A percentile compares a stretch with the other conserved stretches of the same genome.
Conservation (phyloP, 2,329 filamentous ascomycete species). For the Diaporthe sp. region DNA sequence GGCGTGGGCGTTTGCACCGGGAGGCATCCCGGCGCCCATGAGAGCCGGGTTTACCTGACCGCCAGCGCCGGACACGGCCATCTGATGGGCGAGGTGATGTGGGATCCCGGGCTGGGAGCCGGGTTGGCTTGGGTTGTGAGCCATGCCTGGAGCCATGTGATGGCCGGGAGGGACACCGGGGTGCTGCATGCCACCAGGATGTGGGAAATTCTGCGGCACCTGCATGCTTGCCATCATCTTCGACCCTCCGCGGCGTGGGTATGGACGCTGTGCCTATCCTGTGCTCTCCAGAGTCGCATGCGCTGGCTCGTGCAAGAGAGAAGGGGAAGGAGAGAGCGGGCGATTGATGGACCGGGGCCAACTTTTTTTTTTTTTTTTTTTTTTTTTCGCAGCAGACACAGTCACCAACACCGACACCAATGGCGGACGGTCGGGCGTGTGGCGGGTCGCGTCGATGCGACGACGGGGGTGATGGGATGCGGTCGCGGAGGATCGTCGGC, state of each 20-base stretch:
- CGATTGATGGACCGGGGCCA: constrained; percentile 14
- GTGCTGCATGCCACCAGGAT: constrained; percentile 78
- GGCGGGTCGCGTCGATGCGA: constrained; percentile 32
- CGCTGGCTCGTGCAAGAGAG: constrained; percentile 43
- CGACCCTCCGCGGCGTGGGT: constrained; percentile 71
- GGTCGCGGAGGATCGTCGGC: constrained; percentile 33
- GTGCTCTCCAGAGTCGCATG: constrained; percentile 58
- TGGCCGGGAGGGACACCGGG: constrained; percentile 75
- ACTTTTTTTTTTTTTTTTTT: constrained; percentile 13
- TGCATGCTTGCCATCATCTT: constrained; percentile 77
- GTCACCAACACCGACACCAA: constrained; percentile 27
- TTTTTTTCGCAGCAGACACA: not conserved
- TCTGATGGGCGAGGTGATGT: constrained; percentile 75
- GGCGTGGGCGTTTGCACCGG: constrained; percentile 75
- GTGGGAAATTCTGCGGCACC: constrained; percentile 66
- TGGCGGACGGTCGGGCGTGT: constrained; percentile 24
- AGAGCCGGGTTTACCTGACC: constrained; percentile 79
- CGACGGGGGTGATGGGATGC: constrained; percentile 25
- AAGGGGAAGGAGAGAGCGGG: not conserved
- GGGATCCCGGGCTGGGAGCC: constrained; percentile 74
- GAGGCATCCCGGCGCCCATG: constrained; percentile 77
- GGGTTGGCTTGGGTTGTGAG: constrained; percentile 76
- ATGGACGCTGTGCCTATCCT: constrained; percentile 57
- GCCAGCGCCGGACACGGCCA: constrained; percentile 78
- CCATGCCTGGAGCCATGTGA: constrained; percentile 71